These are phyloP conservation scores for Blastocrithidia nonstop DNA, from an alignment of 208 protist species.

Conservation along the genomic window DNA sequence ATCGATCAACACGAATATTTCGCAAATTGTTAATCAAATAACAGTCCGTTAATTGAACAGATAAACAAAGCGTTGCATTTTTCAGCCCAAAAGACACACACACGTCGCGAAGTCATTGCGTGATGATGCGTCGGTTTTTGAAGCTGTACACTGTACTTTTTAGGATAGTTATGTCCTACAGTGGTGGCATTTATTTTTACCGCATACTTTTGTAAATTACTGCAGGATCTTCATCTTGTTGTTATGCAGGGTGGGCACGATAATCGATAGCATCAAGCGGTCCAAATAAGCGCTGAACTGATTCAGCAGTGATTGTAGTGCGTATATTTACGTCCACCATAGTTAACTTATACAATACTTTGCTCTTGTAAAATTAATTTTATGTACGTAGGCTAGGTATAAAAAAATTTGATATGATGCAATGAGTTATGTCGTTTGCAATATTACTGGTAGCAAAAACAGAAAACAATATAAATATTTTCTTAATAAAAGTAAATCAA, in stretches of 20 bases:
- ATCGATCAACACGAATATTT: conserved; percentile 38
- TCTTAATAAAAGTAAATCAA: too few species aligned
- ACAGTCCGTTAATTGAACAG: conserved; percentile 67
- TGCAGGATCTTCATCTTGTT: conserved; percentile 25
- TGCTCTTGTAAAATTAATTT: background rate
- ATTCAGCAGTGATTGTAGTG: conserved; percentile 60
- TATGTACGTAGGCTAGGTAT: too few species aligned
- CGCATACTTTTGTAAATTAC: conserved; percentile 64
- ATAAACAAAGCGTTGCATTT: conserved; percentile 62
- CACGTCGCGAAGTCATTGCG: conserved; percentile 66
- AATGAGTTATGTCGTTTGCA: too few species aligned
- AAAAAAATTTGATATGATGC: too few species aligned
- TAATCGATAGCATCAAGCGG: conserved; percentile 53
- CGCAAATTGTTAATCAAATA: conserved; percentile 43
- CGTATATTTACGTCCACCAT: conserved; percentile 19
- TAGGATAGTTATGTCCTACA: conserved; percentile 48
- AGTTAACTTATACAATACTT: background rate
- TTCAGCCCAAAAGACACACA: conserved; percentile 59
- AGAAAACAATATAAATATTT: too few species aligned
- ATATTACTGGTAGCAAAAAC: too few species aligned
- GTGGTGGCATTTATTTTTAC: conserved; percentile 35
- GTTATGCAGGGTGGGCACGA: conserved; percentile 38
- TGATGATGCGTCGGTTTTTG: conserved; percentile 73
- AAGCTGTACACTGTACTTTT: conserved; percentile 68
- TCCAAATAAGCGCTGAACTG: conserved; percentile 44